Evolutionary conservation across 177 flowering plant genomes (phyloP).

Genomic region (Tripterygium wilfordii): DNA sequence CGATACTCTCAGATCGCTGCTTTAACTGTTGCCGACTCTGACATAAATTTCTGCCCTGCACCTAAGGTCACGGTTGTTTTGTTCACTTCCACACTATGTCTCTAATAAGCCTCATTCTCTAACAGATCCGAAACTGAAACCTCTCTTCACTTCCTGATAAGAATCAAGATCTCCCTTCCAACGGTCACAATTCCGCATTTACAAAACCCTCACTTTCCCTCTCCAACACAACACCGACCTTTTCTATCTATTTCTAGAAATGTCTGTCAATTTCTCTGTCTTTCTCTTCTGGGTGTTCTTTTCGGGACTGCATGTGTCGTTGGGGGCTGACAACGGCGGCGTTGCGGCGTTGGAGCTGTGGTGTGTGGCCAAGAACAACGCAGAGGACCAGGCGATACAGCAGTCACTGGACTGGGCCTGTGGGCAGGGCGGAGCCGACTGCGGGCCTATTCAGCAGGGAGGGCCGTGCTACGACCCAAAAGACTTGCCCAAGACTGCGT

Average conservation of each 20-base stretch:
- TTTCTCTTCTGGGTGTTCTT: neutral
- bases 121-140: no score
- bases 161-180: no score
- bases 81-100: no score
- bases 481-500: slow-evolving; percentile 55
- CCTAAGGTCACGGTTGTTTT: no score
- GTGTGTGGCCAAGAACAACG: slow-evolving; percentile 99
- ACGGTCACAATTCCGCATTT: neutral
- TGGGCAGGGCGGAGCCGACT: slow-evolving; percentile 71
- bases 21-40: no score
- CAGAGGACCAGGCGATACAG: slow-evolving; percentile 65
- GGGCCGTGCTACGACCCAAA: slow-evolving; percentile 59
- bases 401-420: slow-evolving; percentile 89
- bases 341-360: slow-evolving; percentile 39
- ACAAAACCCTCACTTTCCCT: neutral
- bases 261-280: neutral
- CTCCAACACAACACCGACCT: neutral
- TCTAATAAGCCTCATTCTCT: no score
- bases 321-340: slow-evolving; percentile 7
- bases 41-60: no score
- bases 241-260: neutral
- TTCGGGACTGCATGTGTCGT: neutral
- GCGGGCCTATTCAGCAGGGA: slow-evolving; percentile 62
- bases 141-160: no score
- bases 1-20: no score